Evolutionary conservation across 2,329 filamentous ascomycete genomes (phyloP).

Genomic region (Nemania sp.): DNA sequence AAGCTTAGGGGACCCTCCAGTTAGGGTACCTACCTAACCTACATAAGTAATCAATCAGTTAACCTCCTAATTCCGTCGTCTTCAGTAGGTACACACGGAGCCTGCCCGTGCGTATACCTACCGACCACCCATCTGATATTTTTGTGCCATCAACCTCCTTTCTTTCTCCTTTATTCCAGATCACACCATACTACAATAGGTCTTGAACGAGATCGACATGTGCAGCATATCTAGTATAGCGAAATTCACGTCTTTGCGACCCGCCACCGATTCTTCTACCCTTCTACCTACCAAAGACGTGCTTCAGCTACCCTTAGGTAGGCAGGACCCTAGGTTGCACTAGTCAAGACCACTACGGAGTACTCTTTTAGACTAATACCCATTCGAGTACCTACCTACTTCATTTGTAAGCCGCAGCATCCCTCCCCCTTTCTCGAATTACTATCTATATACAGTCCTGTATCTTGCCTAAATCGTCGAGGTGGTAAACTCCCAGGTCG

Average conservation of each 20-base stretch:
- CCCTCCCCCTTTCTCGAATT: conserved; percentile 17
- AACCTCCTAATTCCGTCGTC: not conserved
- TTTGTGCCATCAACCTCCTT: conserved; percentile 24
- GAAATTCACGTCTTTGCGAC: not conserved
- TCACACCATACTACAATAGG: not conserved
- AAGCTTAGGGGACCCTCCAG: not conserved
- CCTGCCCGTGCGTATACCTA: not conserved
- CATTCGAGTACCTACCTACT: not conserved
- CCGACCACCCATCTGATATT: not conserved
- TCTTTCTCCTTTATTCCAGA: conserved; percentile 14
- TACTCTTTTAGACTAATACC: not conserved
- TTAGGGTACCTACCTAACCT: no score
- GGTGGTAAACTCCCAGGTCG: not conserved
- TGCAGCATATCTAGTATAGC: not conserved
- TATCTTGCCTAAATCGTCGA: not conserved
- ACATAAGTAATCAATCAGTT: no score
- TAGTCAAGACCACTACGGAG: conserved; percentile 9
- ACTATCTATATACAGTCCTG: not conserved
- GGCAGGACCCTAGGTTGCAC: not conserved
- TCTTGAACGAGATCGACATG: conserved; percentile 22
- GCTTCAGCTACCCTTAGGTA: not conserved
- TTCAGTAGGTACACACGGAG: not conserved
- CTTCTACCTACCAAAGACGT: not conserved
- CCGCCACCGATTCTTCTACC: not conserved
- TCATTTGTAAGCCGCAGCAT: conserved; percentile 32